These are phyloP conservation scores for Elongisporangium prolatum DNA, from an alignment of 352 stramenopile species.

Conservation along the genomic window DNA sequence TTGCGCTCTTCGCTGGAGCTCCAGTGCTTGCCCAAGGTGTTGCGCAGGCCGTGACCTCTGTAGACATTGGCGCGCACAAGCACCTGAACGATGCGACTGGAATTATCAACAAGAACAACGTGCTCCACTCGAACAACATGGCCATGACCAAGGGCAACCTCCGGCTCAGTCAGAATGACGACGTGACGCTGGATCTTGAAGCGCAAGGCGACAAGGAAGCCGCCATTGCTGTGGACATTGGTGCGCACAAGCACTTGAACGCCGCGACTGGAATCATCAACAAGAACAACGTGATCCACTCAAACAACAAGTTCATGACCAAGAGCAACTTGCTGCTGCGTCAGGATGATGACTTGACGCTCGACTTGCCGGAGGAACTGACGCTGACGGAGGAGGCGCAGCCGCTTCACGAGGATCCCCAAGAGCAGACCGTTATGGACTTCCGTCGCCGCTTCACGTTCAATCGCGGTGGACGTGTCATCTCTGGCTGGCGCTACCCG, in stretches of 20 bases:
- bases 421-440: not conserved
- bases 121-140: constrained; percentile 6
- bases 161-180: constrained; percentile 1
- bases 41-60: not conserved
- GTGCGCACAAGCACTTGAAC: constrained; percentile 5
- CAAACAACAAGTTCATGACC: constrained; percentile 6
- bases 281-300: constrained; percentile 8
- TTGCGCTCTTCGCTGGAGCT: not conserved
- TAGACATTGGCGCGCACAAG: constrained; percentile 2
- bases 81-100: constrained; percentile 2
- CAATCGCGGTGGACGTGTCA: constrained; percentile 13
- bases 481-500: too few species aligned
- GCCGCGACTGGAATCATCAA: not conserved
- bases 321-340: constrained; percentile 1
- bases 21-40: not conserved
- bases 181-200: too few species aligned
- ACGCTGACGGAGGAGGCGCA: not conserved
- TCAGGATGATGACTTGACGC: constrained; percentile 3
- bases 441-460: constrained; percentile 30
- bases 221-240: not conserved
- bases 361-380: not conserved
- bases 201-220: too few species aligned
- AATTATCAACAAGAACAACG: constrained; percentile 7
- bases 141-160: constrained; percentile 3
- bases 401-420: not conserved